Base-by-base conservation (phyloP, 192 early-diverging fungal genomes). In the Coemansia sp. region DNA sequence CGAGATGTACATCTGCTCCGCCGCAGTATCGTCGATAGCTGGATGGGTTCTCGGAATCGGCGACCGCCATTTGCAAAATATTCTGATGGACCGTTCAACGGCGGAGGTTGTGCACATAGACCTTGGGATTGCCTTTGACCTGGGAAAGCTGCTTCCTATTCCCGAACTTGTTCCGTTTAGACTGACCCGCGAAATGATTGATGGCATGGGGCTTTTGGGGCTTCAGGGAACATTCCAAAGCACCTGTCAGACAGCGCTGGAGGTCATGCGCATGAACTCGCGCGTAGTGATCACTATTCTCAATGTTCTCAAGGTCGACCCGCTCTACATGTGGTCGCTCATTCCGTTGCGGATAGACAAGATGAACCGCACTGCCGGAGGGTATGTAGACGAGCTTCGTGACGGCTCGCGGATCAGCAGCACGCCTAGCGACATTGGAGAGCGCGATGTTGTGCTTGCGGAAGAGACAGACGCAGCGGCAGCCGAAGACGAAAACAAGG, bases 71-170 rank as follows among this genome's bases (percentile, higher is more conserved):
- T 70, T 93, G 59, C 92, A 95, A 68, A 98, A 98, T 74, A 95
- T 97, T 22, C 66, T 98, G 62, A 81, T 98, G 7, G 94, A 98
- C 67, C 81, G 84, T 53, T 71, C 70, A 5, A 88, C 91, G 1
- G 97, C 91, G 4, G 95, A 96, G 58, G 64, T 97, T 12, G 88
- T 98, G 42, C 97, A 98, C 74, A 98, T 98, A 46, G 97, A 98
- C 73, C 87, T 97, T 48, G 96, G 95, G 14, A 96, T 98, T 49
- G 94, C 95, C 13, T 98, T 98, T 84, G 97, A 98, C 64, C 88
- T 94, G 72, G 97, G 97, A 16, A 93, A 90, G 74, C 74, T 91
- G 25, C 76, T 98, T 12, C 84, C 92, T 2, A 87, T 92, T 16
- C 95, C 97, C 16, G 96, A 98, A 79, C 76, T 90, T 22, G 93